A percentile compares a stretch with the other conserved stretches of the same genome.
These are phyloP conservation scores for Boletus reticulatus DNA, from an alignment of 768 basidiomycete genomes.

Conservation along the genomic window DNA sequence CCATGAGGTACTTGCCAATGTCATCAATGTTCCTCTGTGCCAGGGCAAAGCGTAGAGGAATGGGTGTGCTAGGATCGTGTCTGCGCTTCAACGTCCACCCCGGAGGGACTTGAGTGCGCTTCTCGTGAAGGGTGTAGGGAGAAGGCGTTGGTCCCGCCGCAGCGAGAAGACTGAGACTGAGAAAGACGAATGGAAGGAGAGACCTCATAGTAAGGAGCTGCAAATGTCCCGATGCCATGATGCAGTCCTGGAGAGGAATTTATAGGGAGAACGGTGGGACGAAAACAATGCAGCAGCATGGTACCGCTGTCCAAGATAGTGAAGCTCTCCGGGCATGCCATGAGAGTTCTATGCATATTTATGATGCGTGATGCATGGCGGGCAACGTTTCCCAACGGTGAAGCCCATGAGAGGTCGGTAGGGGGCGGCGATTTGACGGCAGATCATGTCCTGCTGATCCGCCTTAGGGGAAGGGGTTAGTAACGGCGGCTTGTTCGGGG, in stretches of 20 bases:
- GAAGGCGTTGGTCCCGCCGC: conserved; percentile 10
- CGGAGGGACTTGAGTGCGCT: conserved; percentile 27
- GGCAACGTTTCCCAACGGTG: too few relatives aligned
- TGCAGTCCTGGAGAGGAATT: background rate
- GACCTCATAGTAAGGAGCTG: conserved; percentile 11
- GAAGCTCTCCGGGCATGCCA: too few relatives aligned
- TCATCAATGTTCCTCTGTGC: conserved; percentile 10
- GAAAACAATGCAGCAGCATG: background rate
- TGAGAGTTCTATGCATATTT: background rate
- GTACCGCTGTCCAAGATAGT: background rate
- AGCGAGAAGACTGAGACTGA: background rate
- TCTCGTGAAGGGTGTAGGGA: conserved; percentile 38
- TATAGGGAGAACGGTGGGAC: conserved; percentile 14
- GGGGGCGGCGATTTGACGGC: too few relatives aligned
- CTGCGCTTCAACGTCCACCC: conserved; percentile 39
- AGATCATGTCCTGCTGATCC: too few relatives aligned
- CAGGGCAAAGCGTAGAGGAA: conserved; percentile 33
- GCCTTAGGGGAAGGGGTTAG: too few relatives aligned
- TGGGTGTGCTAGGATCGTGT: conserved; percentile 29
- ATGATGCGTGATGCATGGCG: too few relatives aligned
- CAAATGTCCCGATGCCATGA: background rate
- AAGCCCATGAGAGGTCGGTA: too few relatives aligned
- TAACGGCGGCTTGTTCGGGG: too few relatives aligned
- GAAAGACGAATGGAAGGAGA: conserved; percentile 14
- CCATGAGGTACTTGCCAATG: conserved; percentile 29